These are phyloP conservation scores for Lachancea fermentati DNA, from an alignment of 805 yeast genomes.

Conservation along the genomic window DNA sequence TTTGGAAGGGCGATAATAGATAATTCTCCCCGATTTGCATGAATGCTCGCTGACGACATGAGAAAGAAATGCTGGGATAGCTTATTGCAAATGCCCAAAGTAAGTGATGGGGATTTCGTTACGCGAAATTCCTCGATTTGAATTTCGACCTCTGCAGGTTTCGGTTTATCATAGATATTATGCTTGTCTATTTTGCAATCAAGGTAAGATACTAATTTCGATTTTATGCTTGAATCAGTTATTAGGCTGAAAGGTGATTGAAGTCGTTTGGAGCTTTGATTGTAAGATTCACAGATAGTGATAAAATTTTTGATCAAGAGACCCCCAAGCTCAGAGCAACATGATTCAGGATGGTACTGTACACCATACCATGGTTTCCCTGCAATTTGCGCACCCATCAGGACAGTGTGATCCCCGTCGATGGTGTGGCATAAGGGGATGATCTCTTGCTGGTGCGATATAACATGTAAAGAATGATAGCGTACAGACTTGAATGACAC, in stretches of 20 bases:
- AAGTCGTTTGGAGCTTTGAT: neutral
- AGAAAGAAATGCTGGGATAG: constrained; percentile 39
- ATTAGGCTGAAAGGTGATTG: neutral
- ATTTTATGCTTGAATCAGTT: neutral
- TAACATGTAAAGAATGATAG: constrained; percentile 79
- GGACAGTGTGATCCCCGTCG: constrained; percentile 39
- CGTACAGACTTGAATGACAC: constrained; percentile 61
- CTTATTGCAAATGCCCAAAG: constrained; percentile 50
- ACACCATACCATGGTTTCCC: constrained; percentile 78
- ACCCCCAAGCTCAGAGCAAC: constrained; percentile 70
- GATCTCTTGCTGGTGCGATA: constrained; percentile 27
- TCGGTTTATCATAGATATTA: constrained; percentile 16
- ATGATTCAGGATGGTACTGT: constrained; percentile 95
- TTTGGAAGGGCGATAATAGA: constrained; percentile 75
- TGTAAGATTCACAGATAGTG: constrained; percentile 17
- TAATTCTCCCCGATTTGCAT: constrained; percentile 57
- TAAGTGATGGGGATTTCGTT: constrained; percentile 18
- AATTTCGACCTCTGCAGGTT: constrained; percentile 3
- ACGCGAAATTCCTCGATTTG: constrained; percentile 11
- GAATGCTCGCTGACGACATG: constrained; percentile 60
- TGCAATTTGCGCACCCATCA: constrained; percentile 77
- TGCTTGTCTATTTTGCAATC: constrained; percentile 23
- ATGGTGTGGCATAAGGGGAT: constrained; percentile 57
- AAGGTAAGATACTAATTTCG: constrained; percentile 10
- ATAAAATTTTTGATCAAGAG: constrained; percentile 55